Evolutionary conservation across 2,329 filamentous ascomycete genomes (phyloP).

Genomic region (Paecilomyces niveus): DNA sequence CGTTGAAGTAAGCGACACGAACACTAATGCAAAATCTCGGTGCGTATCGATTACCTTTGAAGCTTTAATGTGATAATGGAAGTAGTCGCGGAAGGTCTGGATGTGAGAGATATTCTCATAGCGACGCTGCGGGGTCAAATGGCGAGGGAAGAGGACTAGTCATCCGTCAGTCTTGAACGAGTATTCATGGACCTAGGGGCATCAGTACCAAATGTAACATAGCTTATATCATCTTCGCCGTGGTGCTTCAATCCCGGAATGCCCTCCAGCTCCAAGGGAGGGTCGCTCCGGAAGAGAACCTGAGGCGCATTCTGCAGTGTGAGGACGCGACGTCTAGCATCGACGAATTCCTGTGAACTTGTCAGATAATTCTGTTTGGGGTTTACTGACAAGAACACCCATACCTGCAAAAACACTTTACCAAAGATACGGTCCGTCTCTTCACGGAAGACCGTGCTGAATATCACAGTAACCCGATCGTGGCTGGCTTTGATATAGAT

Average conservation of each 20-base stretch:
- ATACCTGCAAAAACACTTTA: conserved; percentile 84
- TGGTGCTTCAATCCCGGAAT: conserved; percentile 73
- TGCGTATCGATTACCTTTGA: conserved; percentile 60
- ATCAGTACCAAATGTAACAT: conserved; percentile 86
- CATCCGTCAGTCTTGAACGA: conserved; percentile 7
- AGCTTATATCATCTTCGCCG: conserved; percentile 81
- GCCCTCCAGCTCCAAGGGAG: conserved; percentile 81
- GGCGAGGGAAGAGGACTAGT: conserved; percentile 86
- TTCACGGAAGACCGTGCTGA: conserved; percentile 95
- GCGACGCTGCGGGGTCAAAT: conserved; percentile 83
- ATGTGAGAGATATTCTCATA: conserved; percentile 97
- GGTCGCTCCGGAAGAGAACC: conserved; percentile 91
- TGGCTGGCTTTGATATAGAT: conserved; percentile 98
- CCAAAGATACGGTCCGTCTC: conserved; percentile 97
- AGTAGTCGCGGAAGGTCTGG: conserved; percentile 99
- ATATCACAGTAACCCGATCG: conserved; percentile 97
- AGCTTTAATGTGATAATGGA: conserved; percentile 99
- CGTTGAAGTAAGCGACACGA: conserved; percentile 4
- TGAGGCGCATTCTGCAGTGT: conserved; percentile 98
- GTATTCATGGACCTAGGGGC: not conserved
- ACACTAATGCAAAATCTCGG: conserved; percentile 1
- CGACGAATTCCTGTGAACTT: conserved; percentile 74
- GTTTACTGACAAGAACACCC: not conserved
- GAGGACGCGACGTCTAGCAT: conserved; percentile 68
- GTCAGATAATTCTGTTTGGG: conserved; percentile 1